Evolutionary conservation across 345 rosid genomes (phyloP), one percentile per base, ranked within the genome.

Genomic region (Boechera divaricarpa): DNA sequence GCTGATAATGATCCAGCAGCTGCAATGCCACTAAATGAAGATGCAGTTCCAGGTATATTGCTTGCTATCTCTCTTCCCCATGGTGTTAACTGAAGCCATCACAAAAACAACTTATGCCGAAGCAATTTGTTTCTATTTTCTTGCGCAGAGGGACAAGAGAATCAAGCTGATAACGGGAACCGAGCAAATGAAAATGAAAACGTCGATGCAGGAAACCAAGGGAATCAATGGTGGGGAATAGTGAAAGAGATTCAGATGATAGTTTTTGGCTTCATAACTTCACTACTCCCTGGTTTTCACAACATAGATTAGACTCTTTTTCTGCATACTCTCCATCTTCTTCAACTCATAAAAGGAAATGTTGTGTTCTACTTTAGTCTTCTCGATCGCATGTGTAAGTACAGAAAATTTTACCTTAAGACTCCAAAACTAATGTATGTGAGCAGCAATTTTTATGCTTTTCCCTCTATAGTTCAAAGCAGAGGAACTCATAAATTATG

Each of bases 191-290:
- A 67, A 36, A 89, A 62, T 52, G 96, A 77, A 65, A 91, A 90
- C 56, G 84, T 53, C 1, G 84, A 60, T 42, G 85, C 65, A 41
- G 91, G 74, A 68, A 12, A 58, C 11, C 81, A 78, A 38, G 93
- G 91, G 69, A 90, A 91, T 51, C 87, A 82, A 28, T 90, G 96
- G 99, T 96, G 99, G 99, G 95, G 92, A 68, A 88, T 96, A 56
- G 88, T 90, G 45, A 96, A 88, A 84, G 99, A 96, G 86, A 88
- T 96, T 80, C 97, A 96, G 79, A 91, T 96, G 96, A 90, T 96
- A 10, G 90, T 96, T 42, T 90, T 96, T 5, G 99, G 99, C 56
- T 96, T 93, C 83, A 91, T 96, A 56, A 91, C 98, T 32, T 96
- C 98, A 32, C 92, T 93, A 29, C 97, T 96, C 61, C 99, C 99